Evolutionary conservation across 73 alveolate species (phyloP), one percentile per base, ranked within the genome.

Genomic region (Paramecium caudatum): DNA sequence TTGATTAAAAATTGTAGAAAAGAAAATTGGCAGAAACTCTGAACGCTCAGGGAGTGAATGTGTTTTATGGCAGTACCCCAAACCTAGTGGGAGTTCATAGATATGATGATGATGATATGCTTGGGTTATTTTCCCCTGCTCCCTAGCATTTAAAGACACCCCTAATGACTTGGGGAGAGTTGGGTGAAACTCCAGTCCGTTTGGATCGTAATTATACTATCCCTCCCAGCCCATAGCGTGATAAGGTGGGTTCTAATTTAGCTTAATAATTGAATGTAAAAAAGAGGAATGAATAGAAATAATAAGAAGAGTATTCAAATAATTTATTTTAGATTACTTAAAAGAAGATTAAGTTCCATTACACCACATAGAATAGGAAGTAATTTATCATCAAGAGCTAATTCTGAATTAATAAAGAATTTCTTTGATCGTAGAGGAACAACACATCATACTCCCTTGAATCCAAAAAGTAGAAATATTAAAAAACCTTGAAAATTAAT

Each of bases 131-230:
- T 32, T 65, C 83, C 3, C 83, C 83, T 33, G 83, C 83, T 32
- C 83, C 83, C 15, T 8, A 65, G 19, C 16, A 65, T 13, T 6
- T 65, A 30, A 65, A 65, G 39, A 65, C 83, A 25, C 83, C 83
- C 10, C 15, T 65, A 23, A 65, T 65, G 83, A 65, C 83, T 65
- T 65, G 83, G 83, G 83, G 83, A 65, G 83, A 65, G 34, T 10
- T 65, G 2, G 49, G 83, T 1, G 83, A 65, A 65, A 65, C 83
- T 13, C 83, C 83, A 13, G 83, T 65, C 0, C 17, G 39, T 32
- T 32, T 65, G 15, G 83, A 65, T 33, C 27, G 83, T 32, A 32
- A 46, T 12, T 65, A 65, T 32, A 65, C 34, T 46, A 65, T 65
- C 34, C 83, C 83, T 32, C 83, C 83, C 0, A 33, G 50, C 34